Evolutionary conservation across 2,329 filamentous ascomycete genomes (phyloP).

Genomic region (Chaetomium strumarium): DNA sequence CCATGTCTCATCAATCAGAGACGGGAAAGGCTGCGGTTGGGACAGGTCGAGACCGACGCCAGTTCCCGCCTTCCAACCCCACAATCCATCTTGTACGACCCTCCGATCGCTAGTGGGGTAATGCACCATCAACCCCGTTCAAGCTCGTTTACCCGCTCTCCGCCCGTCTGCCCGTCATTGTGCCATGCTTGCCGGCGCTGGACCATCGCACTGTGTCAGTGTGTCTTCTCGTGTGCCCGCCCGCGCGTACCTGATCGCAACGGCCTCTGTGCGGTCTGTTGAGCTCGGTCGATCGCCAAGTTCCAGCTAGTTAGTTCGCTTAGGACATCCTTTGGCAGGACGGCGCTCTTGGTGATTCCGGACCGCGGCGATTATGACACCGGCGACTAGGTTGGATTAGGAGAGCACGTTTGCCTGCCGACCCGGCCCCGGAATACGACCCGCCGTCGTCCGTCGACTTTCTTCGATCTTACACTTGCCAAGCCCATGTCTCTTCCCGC

Average conservation of each 20-base stretch:
- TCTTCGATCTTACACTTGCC: not conserved
- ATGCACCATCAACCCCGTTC: not conserved
- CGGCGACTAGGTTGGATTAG: not conserved
- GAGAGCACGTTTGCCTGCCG: not conserved
- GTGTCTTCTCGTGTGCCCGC: constrained; percentile 13
- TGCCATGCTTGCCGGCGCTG: not conserved
- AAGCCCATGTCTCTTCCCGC: too few relatives aligned
- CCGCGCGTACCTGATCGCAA: constrained; percentile 1
- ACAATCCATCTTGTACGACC: not conserved
- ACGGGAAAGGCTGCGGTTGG: not conserved
- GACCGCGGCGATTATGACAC: not conserved
- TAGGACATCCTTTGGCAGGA: not conserved
- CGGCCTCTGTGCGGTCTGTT: constrained; percentile 4
- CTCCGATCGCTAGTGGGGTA: not conserved
- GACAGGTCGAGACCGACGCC: not conserved
- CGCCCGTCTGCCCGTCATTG: constrained; percentile 7
- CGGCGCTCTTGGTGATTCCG: not conserved
- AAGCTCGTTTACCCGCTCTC: constrained; percentile 9
- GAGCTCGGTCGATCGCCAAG: not conserved
- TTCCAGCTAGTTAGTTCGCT: not conserved
- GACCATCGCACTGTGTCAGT: not conserved
- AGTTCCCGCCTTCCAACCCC: not conserved
- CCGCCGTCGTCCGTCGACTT: not conserved
- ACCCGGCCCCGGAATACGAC: not conserved
- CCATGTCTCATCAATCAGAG: not conserved